Evolutionary conservation across 345 rosid species (phyloP).

Genomic region (Iberis pinnata): DNA sequence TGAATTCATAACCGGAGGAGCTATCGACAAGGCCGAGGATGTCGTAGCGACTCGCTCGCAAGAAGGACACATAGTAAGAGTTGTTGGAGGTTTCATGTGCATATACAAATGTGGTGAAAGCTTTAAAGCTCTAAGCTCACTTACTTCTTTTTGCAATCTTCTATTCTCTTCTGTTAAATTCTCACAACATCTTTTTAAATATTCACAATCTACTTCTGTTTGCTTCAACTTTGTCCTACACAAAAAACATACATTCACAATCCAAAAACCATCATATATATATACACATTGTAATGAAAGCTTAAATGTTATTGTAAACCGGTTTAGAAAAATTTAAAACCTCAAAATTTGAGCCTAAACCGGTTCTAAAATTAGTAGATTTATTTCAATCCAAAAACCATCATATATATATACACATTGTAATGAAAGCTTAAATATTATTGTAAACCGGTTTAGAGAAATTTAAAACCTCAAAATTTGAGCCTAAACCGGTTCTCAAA

Average conservation of each 20-base stretch:
- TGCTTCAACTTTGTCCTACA: constrained; percentile 85
- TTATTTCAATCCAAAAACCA: not conserved
- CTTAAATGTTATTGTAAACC: too few species aligned
- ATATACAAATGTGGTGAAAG: constrained; percentile 76
- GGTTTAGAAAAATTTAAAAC: too few species aligned
- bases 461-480: too few species aligned
- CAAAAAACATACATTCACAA: not conserved
- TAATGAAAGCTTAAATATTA: too few species aligned
- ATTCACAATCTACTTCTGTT: constrained; percentile 86
- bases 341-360: too few species aligned
- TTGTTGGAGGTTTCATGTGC: constrained; percentile 88
- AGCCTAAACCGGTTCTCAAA: too few species aligned
- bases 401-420: too few species aligned
- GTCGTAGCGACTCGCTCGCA: constrained; percentile 65
- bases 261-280: not conserved
- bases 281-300: too few species aligned
- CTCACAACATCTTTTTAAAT: constrained; percentile 67
- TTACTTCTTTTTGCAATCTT: constrained; percentile 76
- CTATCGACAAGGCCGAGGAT: constrained; percentile 30
- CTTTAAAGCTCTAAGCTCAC: constrained; percentile 73
- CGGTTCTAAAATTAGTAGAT: too few species aligned
- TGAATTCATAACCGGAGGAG: constrained; percentile 30
- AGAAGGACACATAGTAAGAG: constrained; percentile 86
- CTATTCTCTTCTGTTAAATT: constrained; percentile 69
- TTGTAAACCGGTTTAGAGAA: not conserved